Evolutionary conservation across 2,329 filamentous ascomycete species (phyloP), one percentile per base, ranked within the genome.

Genomic region (Colletotrichum endophyticum): DNA sequence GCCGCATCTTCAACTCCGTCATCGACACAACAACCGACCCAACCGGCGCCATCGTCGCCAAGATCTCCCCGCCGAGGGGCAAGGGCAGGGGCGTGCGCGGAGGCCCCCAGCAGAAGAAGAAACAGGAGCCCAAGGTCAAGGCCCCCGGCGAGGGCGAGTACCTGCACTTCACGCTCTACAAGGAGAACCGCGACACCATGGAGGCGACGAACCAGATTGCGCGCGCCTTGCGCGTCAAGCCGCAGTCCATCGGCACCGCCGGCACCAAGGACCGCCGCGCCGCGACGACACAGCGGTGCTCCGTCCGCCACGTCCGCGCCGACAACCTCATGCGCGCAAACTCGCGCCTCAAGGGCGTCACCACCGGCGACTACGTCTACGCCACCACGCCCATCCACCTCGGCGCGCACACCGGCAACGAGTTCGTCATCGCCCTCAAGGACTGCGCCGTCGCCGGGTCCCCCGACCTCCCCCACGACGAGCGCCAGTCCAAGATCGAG

Each of bases 151-250:
- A 84, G 89, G 95, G 94, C 22, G 94, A 96, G 66, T 97, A 95
- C 83, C 87, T 98, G 16, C 96, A 98, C 84, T 98, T 98, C 84
- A 96, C 95, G 1, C 89, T 98, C 68, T 98, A 96, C 91, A 98
- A 98, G 86, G 96, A 98, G 86, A 98, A 98, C 86, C 96, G 96
- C 82, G 96, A 98, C 83, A 98, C 96, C 2, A 98, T 98, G 95
- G 96, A 98, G 80, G 94, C 95, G 0, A 89, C 98, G 70, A 93
- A 92, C 70, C 95, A 94, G 81, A 90, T 98, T 56, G 92, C 93
- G 1, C 94, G 94, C 59, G 90, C 94, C 78, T 86, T 98, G 78
- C 94, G 94, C 82, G 88, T 95, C 78, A 96, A 95, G 83, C 89
- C 91, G 30, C 94, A 96, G 80, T 90, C 92, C 74, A 96, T 98